Base-by-base conservation (phyloP, 2,329 filamentous ascomycete genomes). In the Diaporthe humulicola region DNA sequence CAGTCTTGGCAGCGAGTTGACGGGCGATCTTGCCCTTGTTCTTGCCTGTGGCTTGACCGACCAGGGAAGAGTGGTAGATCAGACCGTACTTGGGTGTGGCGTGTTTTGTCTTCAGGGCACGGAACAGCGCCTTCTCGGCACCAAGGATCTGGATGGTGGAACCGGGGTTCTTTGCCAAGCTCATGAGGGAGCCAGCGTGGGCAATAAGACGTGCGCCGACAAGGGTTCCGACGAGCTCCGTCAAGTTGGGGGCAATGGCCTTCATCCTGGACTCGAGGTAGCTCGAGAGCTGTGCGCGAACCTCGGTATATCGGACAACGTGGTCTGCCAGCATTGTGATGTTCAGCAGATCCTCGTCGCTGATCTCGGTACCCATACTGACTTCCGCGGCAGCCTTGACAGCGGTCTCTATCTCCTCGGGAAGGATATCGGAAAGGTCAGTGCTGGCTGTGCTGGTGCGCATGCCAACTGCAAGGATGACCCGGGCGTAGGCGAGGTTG, bases 11-110 rank as follows among this genome's bases (percentile, higher is more conserved):
- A 66, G 97, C 94, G 76, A 99, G 90, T 89, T 98, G 95, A 90
- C 97, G 95, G 56, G 97, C 97, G 82, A 99, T 98, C 90, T 99
- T 99, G 81, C 97, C 97, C 93, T 99, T 99, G 89, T 98, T 98
- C 88, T 95, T 96, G 81, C 97, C 97, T 28, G 95, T 98, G 40
- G 97, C 97, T 87, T 99, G 97, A 58, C 97, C 97, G 78, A 99
- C 97, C 60, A 99, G 91, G 38, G 95, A 97, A 66, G 94, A 94
- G 85, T 98, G 94, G 87, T 97, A 97, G 83, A 97, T 95, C 78
- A 98, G 90, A 90, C 97, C 97, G 81, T 98, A 99, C 87, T 98
- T 99, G 82, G 97, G 97, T 52, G 97, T 99, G 82, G 98, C 95
- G 85, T 98, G 96, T 90, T 99, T 98, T 67, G 97, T 99, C 91